Base-by-base conservation (phyloP, 2,329 filamentous ascomycete species). In the Fusarium pilosicola region DNA sequence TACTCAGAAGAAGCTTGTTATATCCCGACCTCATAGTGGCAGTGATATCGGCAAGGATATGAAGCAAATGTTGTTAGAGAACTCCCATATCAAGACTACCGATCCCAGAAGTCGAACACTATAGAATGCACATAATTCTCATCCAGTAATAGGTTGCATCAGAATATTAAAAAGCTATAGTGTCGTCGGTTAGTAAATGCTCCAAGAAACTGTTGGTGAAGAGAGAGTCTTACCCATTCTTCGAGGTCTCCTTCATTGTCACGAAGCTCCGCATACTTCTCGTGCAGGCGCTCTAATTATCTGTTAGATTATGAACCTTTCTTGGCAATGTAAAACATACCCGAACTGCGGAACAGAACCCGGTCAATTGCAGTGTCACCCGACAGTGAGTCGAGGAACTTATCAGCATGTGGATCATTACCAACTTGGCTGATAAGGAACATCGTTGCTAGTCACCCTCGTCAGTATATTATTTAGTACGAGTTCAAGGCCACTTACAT, bases 71-170 rank as follows among this genome's bases (percentile, higher is more conserved):
- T 12, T 17, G 48, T 52, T 5, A 1, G 45, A 48, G 20, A 22
- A 48, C 13, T 22, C 8, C 18, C 26, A 30, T 28, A 18, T 20
- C 20, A 3, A 4, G 6, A 22, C 9, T 13, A 15, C 9, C 7
- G 6, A 20, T 3, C 13, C n/a, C 13, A 36, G 9, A 52, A 26
- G 17, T n/a, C 11, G 6, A 20, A 8, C 4, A 12, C 5, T 18
- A 6, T 22, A 1, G 4, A 51, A 3, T 26, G 0, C 1, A 15
- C 3, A 26, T 0, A 3, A 8, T 0, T 0, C 7, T 54, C 7
- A 38, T 5, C 49, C 24, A 15, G 32, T 54, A 9, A 54, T 38
- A 9, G 49, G 49, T 10, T 38, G 49, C 49, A 54, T 54, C 24
- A 54, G 10, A 15, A 54, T 54, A 26, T 54, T 26, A 0, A 38